Base-by-base conservation (phyloP, 495 filamentous ascomycete species). In the Aspergillus wentii region DNA sequence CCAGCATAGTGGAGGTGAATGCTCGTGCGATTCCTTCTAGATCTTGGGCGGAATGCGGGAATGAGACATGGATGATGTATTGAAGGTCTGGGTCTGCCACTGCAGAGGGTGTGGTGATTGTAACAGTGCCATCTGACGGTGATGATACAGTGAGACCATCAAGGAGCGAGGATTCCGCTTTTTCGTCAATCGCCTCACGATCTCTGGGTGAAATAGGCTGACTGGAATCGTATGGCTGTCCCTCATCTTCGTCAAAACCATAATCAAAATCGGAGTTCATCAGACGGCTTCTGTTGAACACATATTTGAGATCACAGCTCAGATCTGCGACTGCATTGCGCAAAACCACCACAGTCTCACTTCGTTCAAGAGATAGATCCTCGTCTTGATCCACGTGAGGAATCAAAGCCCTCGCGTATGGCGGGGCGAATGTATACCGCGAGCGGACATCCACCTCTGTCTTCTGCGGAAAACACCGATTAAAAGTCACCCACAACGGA, bases 391-490 rank as follows among this genome's bases (percentile, higher is more conserved):
- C 11, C 16, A 35, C 35, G 9, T 38, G n/a, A n/a, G n/a, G n/a
- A n/a, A n/a, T n/a, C n/a, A n/a, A n/a, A n/a, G n/a, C 35, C 8
- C 14, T 7, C 14, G 19, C 9, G 35, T 27, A 29, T 38, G 35
- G 35, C n/a, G 35, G 35, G 10, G 22, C 35, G 17, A 10, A 9
- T 20, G 23, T 14, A 28, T n/a, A 23, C 21, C 35, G 35, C 22
- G 35, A 38, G 7, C 20, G 35, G 9, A 28, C 35, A 29, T 38
- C 35, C 8, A 38, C 35, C n/a, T 9, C 15, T 38, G 35, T 17
- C 35, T 38, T 38, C 7, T 23, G 5, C 30, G 35, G 35, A 21
- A 38, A 38, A 14, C 35, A 30, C 5, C 35, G 17, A 23, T 38
- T 38, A 23, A 38, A 38, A 29, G 10, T 29, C 15, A 38, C 20